Evolutionary conservation across 73 alveolate genomes (phyloP), one percentile per base, ranked within the genome.

Genomic region (Durusdinium trenchii): DNA sequence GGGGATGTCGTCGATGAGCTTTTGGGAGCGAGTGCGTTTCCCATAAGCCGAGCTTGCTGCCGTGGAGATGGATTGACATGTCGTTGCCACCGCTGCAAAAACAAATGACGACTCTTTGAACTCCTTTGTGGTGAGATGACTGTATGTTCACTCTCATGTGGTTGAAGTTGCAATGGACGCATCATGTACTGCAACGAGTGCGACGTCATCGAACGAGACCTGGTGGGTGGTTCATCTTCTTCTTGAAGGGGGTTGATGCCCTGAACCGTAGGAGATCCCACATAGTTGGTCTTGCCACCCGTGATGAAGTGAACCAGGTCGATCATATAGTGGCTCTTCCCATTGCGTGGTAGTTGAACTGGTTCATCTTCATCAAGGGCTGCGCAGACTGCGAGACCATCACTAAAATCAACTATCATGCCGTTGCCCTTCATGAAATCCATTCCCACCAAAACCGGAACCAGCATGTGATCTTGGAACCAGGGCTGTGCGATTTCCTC

Each of bases 391-490:
- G 94, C 52, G 50, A 14, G 7, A 10, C 94, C 94, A 35, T 83
- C 94, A 1, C 7, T 1, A 43, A 50, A 83, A 38, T 83, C 94
- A 7, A 83, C 43, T 7, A 83, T 50, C 73, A 81, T 1, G 2
- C 76, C 76, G 7, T 50, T 5, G 57, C 28, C 48, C 35, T 38
- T 26, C 3, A 83, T 30, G 52, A 47, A 83, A 20, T 83, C 94
- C 94, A 83, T 83, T 4, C 94, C 94, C 10, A 84, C 64, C 78
- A 84, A 52, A 36, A 84, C 94, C 1, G 94, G 94, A 16, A 84
- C 94, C 69, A 79, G 46, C 90, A 79, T 79, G 46, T 7, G 23
- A 5, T 32, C 16, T 1, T 48, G 40, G 36, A 84, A 84, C 73
- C 76, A 48, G 3, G 75, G 52, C 26, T 52, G 46, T 1, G 6